Conservation (phyloP, 805 yeast species). For the Ogataea sp. region DNA sequence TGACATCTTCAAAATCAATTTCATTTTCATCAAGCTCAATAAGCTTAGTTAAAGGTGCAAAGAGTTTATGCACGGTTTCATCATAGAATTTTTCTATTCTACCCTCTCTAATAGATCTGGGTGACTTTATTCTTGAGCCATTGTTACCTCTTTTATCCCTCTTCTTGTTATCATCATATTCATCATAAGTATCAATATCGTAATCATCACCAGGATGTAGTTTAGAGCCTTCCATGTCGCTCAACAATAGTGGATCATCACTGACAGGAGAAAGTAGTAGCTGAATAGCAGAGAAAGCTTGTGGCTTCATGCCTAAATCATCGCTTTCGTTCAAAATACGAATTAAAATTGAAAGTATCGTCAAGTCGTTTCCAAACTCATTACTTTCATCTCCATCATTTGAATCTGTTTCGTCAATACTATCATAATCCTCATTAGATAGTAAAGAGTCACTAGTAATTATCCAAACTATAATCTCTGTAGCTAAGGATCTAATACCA, state of each 20-base stretch:
- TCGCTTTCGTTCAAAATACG: slow-evolving; percentile 54
- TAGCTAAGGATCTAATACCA: slow-evolving; percentile 57
- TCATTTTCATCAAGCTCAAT: slow-evolving; percentile 1
- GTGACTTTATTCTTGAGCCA: slow-evolving; percentile 7
- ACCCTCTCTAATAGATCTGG: slow-evolving; percentile 4
- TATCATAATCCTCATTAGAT: slow-evolving; percentile 26
- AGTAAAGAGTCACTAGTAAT: slow-evolving; percentile 77
- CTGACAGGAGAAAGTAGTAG: slow-evolving; percentile 55
- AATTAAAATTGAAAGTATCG: slow-evolving; percentile 46
- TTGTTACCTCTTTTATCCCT: slow-evolving; percentile 19
- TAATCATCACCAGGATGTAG: slow-evolving; percentile 4
- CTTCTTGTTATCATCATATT: slow-evolving; percentile 2
- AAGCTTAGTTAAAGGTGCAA: slow-evolving; percentile 18
- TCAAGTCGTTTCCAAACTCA: slow-evolving; percentile 36
- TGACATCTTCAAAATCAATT: slow-evolving; percentile 4
- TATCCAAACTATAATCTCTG: slow-evolving; percentile 71
- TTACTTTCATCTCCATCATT: background rate
- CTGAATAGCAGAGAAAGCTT: slow-evolving; percentile 76
- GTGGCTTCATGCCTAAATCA: slow-evolving; percentile 68
- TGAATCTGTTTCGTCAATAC: slow-evolving; percentile 17
- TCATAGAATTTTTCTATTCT: slow-evolving; percentile 56
- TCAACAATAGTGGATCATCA: slow-evolving; percentile 5
- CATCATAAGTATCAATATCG: slow-evolving; percentile 7
- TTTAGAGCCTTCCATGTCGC: slow-evolving; percentile 2
- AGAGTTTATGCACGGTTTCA: slow-evolving; percentile 26